Base-by-base conservation (phyloP, 169 alveolate genomes). In the Plasmodium vinckei region DNA sequence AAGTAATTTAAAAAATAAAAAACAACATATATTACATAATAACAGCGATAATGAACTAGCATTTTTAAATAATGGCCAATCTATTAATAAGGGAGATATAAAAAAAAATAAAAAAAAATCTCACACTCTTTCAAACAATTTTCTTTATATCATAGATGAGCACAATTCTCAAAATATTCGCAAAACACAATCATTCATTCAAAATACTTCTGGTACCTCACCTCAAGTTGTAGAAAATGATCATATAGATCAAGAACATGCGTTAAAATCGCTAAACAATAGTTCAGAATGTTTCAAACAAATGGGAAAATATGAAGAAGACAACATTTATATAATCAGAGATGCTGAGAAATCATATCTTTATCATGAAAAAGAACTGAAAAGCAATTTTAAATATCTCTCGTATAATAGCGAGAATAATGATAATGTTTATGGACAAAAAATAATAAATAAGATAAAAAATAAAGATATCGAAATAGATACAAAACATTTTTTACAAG, bases 211-310 rank as follows among this genome's bases (percentile, higher is more conserved):
- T 33, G 42, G 5, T 12, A 63, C 5, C 57, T 56, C 12, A n/a
- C n/a, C 19, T 6, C 42, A 71, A 23, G 3, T 71, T 15, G n/a
- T 19, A 6, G 84, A 53, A n/a, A 53, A 63, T 25, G 70, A 77
- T 19, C 63, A 42, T 44, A 51, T 42, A 13, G 88, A 63, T 12
- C 79, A 77, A 25, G 88, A 77, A 17, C 88, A 69, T 1, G 25
- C 64, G n/a, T 63, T 77, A 21, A 64, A 9, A 9, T 27, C 88
- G 7, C 23, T 77, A 15, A 77, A 27, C 39, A 67, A 82, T 82
- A 67, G 56, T 49, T 23, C 56, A 23, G 56, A 67, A n/a, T 67
- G 60, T 21, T 67, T 82, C 21, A 56, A 44, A 10, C 65, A 46
- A 10, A 9, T 10, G 13, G 79, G 25, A 5, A 44, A 25, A 21